Evolutionary conservation across 768 basidiomycete species (phyloP), one percentile per base, ranked within the genome.

Genomic region (Lactifluus echinatus): DNA sequence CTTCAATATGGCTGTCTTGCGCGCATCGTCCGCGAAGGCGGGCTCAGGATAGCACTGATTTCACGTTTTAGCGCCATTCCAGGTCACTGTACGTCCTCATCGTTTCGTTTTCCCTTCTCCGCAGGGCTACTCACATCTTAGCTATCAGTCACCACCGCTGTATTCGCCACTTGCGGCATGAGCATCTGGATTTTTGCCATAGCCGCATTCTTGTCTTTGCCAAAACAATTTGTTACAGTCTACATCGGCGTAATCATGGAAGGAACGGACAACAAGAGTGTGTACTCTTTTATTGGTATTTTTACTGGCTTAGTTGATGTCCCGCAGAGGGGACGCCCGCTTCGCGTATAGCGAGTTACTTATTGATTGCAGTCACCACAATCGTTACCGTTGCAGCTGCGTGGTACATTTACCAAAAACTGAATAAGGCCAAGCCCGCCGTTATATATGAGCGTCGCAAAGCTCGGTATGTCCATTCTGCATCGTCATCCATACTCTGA

Each of bases 151-250:
- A 91, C 91, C 0, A 93, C 90, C 4, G 89, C 87, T 33, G 79
- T 94, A 5, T 93, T 94, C 67, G 81, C 91, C 2, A 85, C 92
- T 3, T 93, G 90, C 67, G 93, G 93, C 36, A 91, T 95, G 86
- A 74, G 75, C 56, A 84, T 93, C 61, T 72, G 83, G 64, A 76
- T 83, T 28, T 96, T 94, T 70, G 74, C 80, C 50, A 59, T 89
- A 7, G 92, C 93, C 23, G 87, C 92, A 4, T 71, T 93, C 63
- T 73, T 93, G 17, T 89, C 90, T 19, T 71, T 92, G 66, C 93
- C 93, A 7, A 94, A 94, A 67, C 93, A 96, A 69, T 85, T 96
- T 64, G 79, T 92, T 63, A 89, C 87, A 8, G 93, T 96, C 12
- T 96, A 96, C 66, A 78, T 94, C 15, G 93, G 93, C 34, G 90